These are phyloP conservation scores for Verticillium nonalfalfae DNA, from an alignment of 2,329 filamentous ascomycete species.

Conservation along the genomic window DNA sequence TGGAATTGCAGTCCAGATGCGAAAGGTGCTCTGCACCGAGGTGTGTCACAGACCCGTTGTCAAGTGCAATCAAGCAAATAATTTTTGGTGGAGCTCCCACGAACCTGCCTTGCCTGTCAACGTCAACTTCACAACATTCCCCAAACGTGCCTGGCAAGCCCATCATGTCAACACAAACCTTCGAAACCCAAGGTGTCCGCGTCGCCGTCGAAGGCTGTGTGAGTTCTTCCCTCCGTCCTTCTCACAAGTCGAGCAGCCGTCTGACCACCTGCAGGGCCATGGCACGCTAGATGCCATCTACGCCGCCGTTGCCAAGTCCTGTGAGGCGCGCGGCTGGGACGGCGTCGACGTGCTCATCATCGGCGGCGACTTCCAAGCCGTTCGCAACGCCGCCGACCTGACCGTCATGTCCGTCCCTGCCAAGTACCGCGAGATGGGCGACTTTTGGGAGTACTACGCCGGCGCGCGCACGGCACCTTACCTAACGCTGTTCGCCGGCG, in stretches of 20 bases:
- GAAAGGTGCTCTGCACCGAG: not conserved
- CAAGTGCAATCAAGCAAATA: not conserved
- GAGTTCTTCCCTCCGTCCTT: conserved; percentile 26
- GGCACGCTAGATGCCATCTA: conserved; percentile 91
- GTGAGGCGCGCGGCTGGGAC: conserved; percentile 67
- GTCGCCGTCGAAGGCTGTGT: conserved; percentile 86
- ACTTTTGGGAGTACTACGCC: conserved; percentile 93
- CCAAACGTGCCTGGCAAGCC: conserved; percentile 4
- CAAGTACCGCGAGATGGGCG: conserved; percentile 83
- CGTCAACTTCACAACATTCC: conserved; percentile 2
- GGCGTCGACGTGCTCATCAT: conserved; percentile 87
- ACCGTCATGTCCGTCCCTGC: conserved; percentile 82
- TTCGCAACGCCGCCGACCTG: conserved; percentile 83
- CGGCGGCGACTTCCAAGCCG: conserved; percentile 82
- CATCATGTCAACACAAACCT: conserved; percentile 22
- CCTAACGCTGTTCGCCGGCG: conserved; percentile 85
- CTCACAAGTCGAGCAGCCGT: not conserved
- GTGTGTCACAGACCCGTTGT: not conserved
- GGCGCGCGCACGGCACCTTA: conserved; percentile 73
- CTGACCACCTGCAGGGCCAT: conserved; percentile 58
- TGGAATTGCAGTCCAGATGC: too few species aligned
- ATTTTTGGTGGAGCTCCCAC: not conserved
- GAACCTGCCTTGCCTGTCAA: not conserved
- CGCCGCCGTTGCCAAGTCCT: conserved; percentile 63
- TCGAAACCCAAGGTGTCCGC: conserved; percentile 49